These are phyloP conservation scores for Singerocomus rubriflavus DNA, from an alignment of 1,284 basidiomycete species.

Conservation along the genomic window DNA sequence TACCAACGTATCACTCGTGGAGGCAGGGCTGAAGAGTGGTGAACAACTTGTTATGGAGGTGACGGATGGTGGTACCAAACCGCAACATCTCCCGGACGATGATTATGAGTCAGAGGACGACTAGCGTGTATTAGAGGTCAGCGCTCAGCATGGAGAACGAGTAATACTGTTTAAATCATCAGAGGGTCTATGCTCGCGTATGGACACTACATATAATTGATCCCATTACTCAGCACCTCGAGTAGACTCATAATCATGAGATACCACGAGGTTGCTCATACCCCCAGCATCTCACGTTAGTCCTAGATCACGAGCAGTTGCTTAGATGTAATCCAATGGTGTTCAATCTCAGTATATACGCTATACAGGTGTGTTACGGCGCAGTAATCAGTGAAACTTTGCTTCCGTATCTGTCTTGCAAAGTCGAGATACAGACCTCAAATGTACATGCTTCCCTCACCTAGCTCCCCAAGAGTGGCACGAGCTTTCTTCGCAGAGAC, in stretches of 20 bases:
- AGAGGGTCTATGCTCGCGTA: neutral
- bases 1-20: slow-evolving; percentile 40
- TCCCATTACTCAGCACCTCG: neutral
- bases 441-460: slow-evolving; percentile 60
- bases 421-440: slow-evolving; percentile 20
- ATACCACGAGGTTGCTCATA: no score
- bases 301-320: no score
- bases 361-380: no score
- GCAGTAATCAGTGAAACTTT: no score
- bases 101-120: slow-evolving; percentile 63
- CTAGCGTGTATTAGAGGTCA: slow-evolving; percentile 19
- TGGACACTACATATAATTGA: neutral
- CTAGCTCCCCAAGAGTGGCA: slow-evolving; percentile 31
- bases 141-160: no score
- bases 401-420: no score
- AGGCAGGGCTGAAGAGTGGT: slow-evolving; percentile 56
- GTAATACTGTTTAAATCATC: neutral
- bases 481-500: slow-evolving; percentile 1
- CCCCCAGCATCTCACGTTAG: neutral
- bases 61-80: slow-evolving; percentile 20
- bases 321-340: no score
- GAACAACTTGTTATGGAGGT: slow-evolving; percentile 73
- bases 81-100: slow-evolving; percentile 37
- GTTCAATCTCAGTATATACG: no score
- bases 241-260: no score